Percentiles rank a stretch among this genome's conserved stretches.
These are phyloP conservation scores for Ustilago vetiveriae DNA, from an alignment of 1,284 basidiomycete genomes.

Conservation along the genomic window DNA sequence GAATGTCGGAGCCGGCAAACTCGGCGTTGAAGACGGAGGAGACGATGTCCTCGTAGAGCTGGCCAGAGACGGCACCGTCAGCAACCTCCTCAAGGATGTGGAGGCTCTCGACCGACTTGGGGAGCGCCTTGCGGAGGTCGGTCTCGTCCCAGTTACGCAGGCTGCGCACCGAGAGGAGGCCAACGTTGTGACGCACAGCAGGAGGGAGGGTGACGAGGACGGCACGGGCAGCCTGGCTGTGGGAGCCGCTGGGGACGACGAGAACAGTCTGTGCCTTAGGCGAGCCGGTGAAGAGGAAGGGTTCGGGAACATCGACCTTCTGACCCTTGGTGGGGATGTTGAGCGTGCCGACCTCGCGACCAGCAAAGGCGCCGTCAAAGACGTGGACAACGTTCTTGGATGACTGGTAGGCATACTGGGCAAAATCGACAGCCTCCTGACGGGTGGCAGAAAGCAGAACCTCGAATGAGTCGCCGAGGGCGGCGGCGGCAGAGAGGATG, in stretches of 20 bases:
- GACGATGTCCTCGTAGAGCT: constrained; percentile 59
- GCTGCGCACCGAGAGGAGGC: constrained; percentile 56
- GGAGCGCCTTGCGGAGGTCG: constrained; percentile 55
- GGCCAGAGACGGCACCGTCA: constrained; percentile 38
- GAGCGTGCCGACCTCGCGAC: constrained; percentile 56
- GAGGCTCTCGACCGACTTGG: constrained; percentile 54
- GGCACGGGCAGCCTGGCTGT: constrained; percentile 56
- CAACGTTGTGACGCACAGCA: constrained; percentile 51
- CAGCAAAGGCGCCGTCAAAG: constrained; percentile 65
- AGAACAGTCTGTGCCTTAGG: constrained; percentile 56
- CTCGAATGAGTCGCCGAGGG: constrained; percentile 57
- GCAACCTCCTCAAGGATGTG: constrained; percentile 64
- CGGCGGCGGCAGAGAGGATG: constrained; percentile 57
- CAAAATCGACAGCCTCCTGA: constrained; percentile 61
- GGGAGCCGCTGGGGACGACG: constrained; percentile 62
- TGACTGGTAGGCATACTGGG: constrained; percentile 60
- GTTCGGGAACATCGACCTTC: constrained; percentile 73
- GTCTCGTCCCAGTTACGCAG: constrained; percentile 59
- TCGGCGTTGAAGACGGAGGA: constrained; percentile 45
- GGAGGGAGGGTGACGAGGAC: constrained; percentile 54
- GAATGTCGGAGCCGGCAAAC: constrained; percentile 35
- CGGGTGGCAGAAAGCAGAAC: constrained; percentile 60
- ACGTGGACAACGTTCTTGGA: constrained; percentile 60
- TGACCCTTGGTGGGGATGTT: constrained; percentile 56
- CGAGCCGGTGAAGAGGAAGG: constrained; percentile 64